Base-by-base conservation (phyloP, 2,329 filamentous ascomycete genomes). In the Harringtonia lauricola region DNA sequence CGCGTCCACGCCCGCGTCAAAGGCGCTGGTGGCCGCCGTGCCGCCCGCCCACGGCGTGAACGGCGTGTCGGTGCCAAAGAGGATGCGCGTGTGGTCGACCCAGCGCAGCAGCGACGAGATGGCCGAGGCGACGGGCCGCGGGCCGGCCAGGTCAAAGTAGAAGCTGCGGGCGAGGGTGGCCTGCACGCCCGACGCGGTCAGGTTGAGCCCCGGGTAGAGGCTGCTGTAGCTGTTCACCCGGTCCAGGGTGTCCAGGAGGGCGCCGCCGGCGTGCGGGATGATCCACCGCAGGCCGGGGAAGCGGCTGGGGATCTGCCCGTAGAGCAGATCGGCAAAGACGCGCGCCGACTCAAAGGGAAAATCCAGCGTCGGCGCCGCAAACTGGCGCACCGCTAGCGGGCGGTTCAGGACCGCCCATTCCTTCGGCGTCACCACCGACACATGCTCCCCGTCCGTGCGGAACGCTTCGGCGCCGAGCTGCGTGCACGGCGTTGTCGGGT, bases 401-500 rank as follows among this genome's bases (percentile, higher is more conserved):
- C 52, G 40, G 31, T 54, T 53, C 34, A 51, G 46, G 18, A 46
- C 44, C 18, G 41, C 44, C 51, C 50, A 54, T 30, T 54, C 35
- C 13, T 34, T 12, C 12, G 15, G 7, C 12, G 45, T n/a, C n/a
- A n/a, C n/a, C 5, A 44, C 41, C 12, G 49, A 34, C 3, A 30
- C 15, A 14, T 41, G 35, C 6, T 36, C 22, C 2, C 42, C 47
- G 33, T 52, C 39, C 18, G 45, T 50, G 2, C 34, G 29, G 13
- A 47, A 54, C 2, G 18, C 19, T 8, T 33, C 9, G 8, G 40
- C 26, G 24, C 50, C 50, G 9, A 28, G 35, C 26, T 55, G 56
- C 3, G 63, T 64, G 45, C 62, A 67, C 0, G 67, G 68, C n/a
- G 60, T 70, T 1, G 71, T 75, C 1, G 71, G 72, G 44, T 78